Base-by-base conservation (phyloP, 2,329 filamentous ascomycete genomes). In the Paecilomyces dactylethromorphus region DNA sequence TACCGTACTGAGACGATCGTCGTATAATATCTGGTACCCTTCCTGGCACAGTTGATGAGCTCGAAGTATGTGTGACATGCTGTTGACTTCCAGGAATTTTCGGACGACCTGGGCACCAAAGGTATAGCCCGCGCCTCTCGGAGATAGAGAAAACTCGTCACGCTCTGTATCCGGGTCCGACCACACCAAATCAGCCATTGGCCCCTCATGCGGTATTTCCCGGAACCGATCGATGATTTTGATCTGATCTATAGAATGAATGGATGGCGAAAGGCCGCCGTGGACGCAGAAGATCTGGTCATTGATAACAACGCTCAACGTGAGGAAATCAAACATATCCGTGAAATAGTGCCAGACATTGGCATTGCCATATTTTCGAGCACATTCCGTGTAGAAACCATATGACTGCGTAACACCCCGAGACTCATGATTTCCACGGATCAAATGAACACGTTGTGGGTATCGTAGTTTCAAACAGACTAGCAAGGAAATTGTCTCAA, bases 291-390 rank as follows among this genome's bases (percentile, higher is more conserved):
- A 99, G 65, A 99, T 99, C 75, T 97, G 91, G 75, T 99, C 90
- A 74, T 97, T 96, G 73, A 99, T 99, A 63, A 99, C 94, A 61
- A 97, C 95, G 68, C 91, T 96, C 59, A 99, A 81, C 6, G 93
- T 97, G 64, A 99, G 82, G 75, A 96, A 99, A 78, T 99, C 94
- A 77, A 99, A 99, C 92, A 99, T 97, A 78, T 99, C 94, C 65
- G 94, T 99, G 73, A 99, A 99, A 75, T 97, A 94, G 76, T 99
- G 94, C 94, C 94, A 99, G 21, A 99, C 94, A 69, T 94, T 97
- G 63, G 94, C 92, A 72, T 96, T 97, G 72, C 94, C 94, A 76
- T 99, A 99, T 78, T 99, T 99, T 66, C 94, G 88, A 21, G 90
- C 92, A 77, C 94, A 99, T 74, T 99, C 94, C 22, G 94, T 99